Percentiles rank a stretch among this genome's conserved stretches.
Conservation (phyloP, 2,329 filamentous ascomycete genomes). For the Fusarium sterilihyphosum region DNA sequence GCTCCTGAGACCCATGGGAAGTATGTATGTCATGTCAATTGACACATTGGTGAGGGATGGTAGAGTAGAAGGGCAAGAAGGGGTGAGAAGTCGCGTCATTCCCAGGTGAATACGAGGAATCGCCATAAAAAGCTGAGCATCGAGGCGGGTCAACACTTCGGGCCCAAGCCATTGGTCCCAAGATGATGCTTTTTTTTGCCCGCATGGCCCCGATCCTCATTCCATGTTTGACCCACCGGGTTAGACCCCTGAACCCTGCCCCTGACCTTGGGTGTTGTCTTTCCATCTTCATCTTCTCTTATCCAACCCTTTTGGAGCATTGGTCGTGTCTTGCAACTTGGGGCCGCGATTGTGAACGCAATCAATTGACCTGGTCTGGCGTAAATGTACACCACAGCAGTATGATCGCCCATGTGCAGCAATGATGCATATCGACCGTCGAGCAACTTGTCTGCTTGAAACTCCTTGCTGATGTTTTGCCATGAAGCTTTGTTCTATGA, state of each 20-base stretch:
- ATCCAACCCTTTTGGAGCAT: slow-evolving; percentile 29
- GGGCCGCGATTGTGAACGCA: background rate
- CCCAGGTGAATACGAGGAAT: slow-evolving; percentile 38
- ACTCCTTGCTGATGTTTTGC: background rate
- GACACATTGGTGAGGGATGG: background rate
- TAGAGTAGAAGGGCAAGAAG: background rate
- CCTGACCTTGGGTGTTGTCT: slow-evolving; percentile 8
- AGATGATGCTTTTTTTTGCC: slow-evolving; percentile 17
- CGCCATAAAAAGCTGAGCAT: slow-evolving; percentile 35
- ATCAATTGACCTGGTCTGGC: background rate
- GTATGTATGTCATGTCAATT: background rate
- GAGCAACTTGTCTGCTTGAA: background rate
- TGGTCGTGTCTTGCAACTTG: slow-evolving; percentile 11
- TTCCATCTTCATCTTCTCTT: slow-evolving; percentile 8
- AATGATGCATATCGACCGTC: background rate
- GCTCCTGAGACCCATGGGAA: background rate
- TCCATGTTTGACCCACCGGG: slow-evolving; percentile 25
- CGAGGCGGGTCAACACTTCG: slow-evolving; percentile 32
- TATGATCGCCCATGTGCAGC: background rate
- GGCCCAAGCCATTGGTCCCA: slow-evolving; percentile 35
- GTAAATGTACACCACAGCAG: no score
- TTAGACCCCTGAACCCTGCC: slow-evolving; percentile 38
- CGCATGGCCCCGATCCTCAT: slow-evolving; percentile 23
- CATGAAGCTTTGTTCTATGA: background rate
- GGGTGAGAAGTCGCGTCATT: slow-evolving; percentile 6